Evolutionary conservation across 2,329 filamentous ascomycete genomes (phyloP).

Genomic region (Rutstroemia sp.): DNA sequence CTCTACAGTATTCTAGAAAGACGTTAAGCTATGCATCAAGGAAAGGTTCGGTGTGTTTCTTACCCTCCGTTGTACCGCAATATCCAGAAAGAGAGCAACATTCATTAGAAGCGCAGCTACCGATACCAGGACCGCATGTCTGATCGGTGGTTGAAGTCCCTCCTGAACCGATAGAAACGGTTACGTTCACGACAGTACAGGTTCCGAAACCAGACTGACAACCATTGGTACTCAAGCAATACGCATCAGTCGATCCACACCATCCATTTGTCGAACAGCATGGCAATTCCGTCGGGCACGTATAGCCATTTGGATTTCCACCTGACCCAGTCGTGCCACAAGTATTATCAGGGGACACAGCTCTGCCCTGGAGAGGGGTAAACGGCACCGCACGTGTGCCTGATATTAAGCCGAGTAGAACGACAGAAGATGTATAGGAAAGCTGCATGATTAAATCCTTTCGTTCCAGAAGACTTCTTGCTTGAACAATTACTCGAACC

Average conservation of each 20-base stretch:
- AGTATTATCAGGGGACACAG: constrained; percentile 12
- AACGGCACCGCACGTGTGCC: background rate
- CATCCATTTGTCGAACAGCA: constrained; percentile 27
- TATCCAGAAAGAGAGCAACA: constrained; percentile 15
- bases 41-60: background rate
- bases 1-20: constrained; percentile 15
- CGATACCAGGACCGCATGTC: constrained; percentile 29
- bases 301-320: constrained; percentile 14
- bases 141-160: constrained; percentile 42
- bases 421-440: background rate
- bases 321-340: constrained; percentile 11
- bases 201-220: constrained; percentile 18
- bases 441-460: background rate
- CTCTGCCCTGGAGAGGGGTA: background rate
- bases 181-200: constrained; percentile 35
- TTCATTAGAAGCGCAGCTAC: constrained; percentile 8
- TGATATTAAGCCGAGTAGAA: background rate
- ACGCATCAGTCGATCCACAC: constrained; percentile 10
- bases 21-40: background rate
- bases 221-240: constrained; percentile 3
- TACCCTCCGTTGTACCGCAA: constrained; percentile 5
- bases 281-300: constrained; percentile 18
- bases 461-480: background rate
- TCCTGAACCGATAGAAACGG: constrained; percentile 34
- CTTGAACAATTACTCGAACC: background rate